These are phyloP conservation scores for Linnemannia elongata DNA, from an alignment of 192 early-diverging fungal species.

Conservation along the genomic window DNA sequence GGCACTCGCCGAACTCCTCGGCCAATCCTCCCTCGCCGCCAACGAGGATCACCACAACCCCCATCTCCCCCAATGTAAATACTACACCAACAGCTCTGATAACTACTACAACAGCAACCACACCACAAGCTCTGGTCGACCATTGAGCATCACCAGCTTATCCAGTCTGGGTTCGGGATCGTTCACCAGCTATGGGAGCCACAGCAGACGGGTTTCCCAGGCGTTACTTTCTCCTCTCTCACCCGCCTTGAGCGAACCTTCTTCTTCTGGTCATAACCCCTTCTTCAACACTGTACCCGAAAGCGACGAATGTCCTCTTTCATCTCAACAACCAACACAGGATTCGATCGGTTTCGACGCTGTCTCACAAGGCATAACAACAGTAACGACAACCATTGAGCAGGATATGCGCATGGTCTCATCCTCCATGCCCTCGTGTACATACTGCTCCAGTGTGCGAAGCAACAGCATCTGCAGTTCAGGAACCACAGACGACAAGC, in stretches of 20 bases:
- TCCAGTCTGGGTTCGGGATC: constrained; percentile 46
- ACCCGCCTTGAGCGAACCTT: constrained; percentile 33
- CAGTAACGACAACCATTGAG: neutral
- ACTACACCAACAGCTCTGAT: constrained; percentile 6
- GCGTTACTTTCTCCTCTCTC: constrained; percentile 49
- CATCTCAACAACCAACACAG: neutral
- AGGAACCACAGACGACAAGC: constrained; percentile 14
- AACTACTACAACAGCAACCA: neutral
- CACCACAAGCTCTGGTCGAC: constrained; percentile 8
- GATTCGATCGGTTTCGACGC: neutral
- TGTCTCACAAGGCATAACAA: neutral
- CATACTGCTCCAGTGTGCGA: constrained; percentile 29
- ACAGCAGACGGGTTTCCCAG: constrained; percentile 46
- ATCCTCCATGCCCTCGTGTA: constrained; percentile 28
- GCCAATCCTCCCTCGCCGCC: constrained; percentile 14
- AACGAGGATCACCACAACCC: neutral
- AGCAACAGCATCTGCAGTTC: constrained; percentile 41
- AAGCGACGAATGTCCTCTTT: constrained; percentile 2
- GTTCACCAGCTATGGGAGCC: constrained; percentile 28
- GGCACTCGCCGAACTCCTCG: constrained; percentile 41
- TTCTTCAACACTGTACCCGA: constrained; percentile 35
- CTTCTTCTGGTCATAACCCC: constrained; percentile 7
- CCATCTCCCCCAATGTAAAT: constrained; percentile 4
- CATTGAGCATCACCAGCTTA: constrained; percentile 43
- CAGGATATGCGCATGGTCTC: constrained; percentile 12